Conservation (phyloP, 192 early-diverging fungal genomes). For the Geranomyces variabilis region DNA sequence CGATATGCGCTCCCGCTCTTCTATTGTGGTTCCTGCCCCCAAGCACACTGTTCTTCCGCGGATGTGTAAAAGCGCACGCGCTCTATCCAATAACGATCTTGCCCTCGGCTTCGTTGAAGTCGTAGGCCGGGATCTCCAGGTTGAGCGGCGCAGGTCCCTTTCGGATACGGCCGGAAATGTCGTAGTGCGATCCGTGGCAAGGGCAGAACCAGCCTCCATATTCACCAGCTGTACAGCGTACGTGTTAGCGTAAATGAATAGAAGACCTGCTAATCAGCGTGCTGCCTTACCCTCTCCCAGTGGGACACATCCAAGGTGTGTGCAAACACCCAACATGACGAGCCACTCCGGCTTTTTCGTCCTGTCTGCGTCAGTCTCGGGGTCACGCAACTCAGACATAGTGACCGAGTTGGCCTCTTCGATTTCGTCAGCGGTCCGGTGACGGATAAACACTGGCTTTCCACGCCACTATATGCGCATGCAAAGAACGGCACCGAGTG, state of each 20-base stretch:
- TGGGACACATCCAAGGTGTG: conserved; percentile 95
- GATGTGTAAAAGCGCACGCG: background rate
- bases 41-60: too few species aligned
- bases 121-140: conserved; percentile 89
- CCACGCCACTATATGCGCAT: conserved; percentile 78
- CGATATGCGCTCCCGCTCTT: too few species aligned
- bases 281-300: conserved; percentile 77
- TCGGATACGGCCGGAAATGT: conserved; percentile 82
- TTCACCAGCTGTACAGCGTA: conserved; percentile 73
- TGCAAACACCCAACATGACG: conserved; percentile 86
- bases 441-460: conserved; percentile 97
- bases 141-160: conserved; percentile 98
- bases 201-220: conserved; percentile 99
- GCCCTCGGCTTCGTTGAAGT: conserved; percentile 69
- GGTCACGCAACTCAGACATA: conserved; percentile 83
- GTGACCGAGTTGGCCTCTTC: conserved; percentile 84
- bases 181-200: conserved; percentile 99
- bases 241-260: too few species aligned
- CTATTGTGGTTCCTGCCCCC: too few species aligned
- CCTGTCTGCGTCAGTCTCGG: conserved; percentile 88
- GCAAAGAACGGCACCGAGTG: background rate
- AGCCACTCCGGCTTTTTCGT: conserved; percentile 93
- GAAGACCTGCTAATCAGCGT: background rate
- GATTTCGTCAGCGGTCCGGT: conserved; percentile 94
- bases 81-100: conserved; percentile 86